Evolutionary conservation across 805 yeast genomes (phyloP).

Genomic region (Starmerella geochares): DNA sequence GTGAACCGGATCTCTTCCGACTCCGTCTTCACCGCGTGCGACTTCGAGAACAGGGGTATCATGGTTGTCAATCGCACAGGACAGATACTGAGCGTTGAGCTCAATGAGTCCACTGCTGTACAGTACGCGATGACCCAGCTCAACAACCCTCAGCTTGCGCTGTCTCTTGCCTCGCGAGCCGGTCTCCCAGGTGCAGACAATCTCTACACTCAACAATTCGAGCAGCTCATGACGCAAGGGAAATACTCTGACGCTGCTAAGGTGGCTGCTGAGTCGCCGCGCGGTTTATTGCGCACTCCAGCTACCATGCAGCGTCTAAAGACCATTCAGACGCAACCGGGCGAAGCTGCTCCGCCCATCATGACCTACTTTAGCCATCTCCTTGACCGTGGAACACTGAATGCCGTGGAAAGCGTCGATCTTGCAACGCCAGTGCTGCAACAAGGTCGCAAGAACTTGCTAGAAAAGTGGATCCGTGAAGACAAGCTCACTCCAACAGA

Average conservation of each 20-base stretch:
- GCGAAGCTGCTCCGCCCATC: constrained; percentile 78
- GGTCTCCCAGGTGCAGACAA: constrained; percentile 96
- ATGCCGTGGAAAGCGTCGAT: constrained; percentile 87
- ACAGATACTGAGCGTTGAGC: constrained; percentile 85
- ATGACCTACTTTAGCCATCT: constrained; percentile 84
- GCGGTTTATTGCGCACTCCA: constrained; percentile 70
- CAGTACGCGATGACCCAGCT: constrained; percentile 82
- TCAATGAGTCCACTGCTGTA: constrained; percentile 71
- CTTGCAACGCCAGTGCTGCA: constrained; percentile 90
- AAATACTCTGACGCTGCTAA: constrained; percentile 89
- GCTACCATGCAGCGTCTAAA: constrained; percentile 90
- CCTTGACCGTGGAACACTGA: constrained; percentile 84
- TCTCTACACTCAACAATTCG: constrained; percentile 83
- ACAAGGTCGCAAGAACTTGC: constrained; percentile 84
- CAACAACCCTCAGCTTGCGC: constrained; percentile 76
- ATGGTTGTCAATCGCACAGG: constrained; percentile 90
- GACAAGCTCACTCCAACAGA: constrained; percentile 92
- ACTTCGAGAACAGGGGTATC: constrained; percentile 67
- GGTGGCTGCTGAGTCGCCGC: constrained; percentile 90
- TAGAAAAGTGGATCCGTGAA: constrained; percentile 94
- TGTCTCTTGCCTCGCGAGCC: constrained; percentile 85
- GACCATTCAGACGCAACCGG: constrained; percentile 82
- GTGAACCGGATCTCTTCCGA: constrained; percentile 94
- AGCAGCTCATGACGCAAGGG: constrained; percentile 68
- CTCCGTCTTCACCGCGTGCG: constrained; percentile 85